A percentile compares a stretch with the other conserved stretches of the same genome.
Evolutionary conservation across 2,329 filamentous ascomycete genomes (phyloP).

Genomic region (Penicillium fuscoglaucum): DNA sequence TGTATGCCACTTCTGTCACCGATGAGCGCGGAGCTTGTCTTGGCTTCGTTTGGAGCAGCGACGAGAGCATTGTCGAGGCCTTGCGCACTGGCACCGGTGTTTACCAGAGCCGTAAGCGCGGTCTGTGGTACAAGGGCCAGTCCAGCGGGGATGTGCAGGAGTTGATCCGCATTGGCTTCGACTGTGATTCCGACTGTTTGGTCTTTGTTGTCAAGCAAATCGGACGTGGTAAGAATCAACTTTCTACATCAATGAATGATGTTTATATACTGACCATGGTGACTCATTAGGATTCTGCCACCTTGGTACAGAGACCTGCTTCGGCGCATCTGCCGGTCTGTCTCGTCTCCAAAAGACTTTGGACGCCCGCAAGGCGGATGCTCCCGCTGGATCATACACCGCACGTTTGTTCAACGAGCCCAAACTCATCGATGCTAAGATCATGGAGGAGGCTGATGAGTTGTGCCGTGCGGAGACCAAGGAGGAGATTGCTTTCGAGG

Average conservation of each 20-base stretch:
- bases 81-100: slow-evolving; percentile 79
- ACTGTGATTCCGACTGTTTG: slow-evolving; percentile 92
- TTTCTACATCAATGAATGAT: not conserved
- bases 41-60: slow-evolving; percentile 91
- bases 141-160: slow-evolving; percentile 93
- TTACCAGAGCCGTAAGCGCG: slow-evolving; percentile 93
- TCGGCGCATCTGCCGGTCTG: slow-evolving; percentile 79
- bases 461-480: slow-evolving; percentile 81
- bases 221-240: slow-evolving; percentile 59
- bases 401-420: slow-evolving; percentile 88
- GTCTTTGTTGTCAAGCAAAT: slow-evolving; percentile 88
- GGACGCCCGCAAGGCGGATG: slow-evolving; percentile 74
- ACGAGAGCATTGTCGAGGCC: slow-evolving; percentile 85
- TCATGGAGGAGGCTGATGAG: slow-evolving; percentile 97
- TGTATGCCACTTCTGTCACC: slow-evolving; percentile 87
- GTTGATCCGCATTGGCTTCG: slow-evolving; percentile 76
- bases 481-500: slow-evolving; percentile 87
- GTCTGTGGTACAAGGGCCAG: slow-evolving; percentile 94
- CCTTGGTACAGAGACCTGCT: slow-evolving; percentile 87
- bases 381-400: slow-evolving; percentile 89
- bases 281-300: slow-evolving; percentile 74
- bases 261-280: slow-evolving; percentile 19
- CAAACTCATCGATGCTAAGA: slow-evolving; percentile 88
- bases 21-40: slow-evolving; percentile 83
- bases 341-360: slow-evolving; percentile 85